phyloP scores from a whole-genome alignment of 192 early-diverging fungal genomes.

The Coemansia sp. region DNA sequence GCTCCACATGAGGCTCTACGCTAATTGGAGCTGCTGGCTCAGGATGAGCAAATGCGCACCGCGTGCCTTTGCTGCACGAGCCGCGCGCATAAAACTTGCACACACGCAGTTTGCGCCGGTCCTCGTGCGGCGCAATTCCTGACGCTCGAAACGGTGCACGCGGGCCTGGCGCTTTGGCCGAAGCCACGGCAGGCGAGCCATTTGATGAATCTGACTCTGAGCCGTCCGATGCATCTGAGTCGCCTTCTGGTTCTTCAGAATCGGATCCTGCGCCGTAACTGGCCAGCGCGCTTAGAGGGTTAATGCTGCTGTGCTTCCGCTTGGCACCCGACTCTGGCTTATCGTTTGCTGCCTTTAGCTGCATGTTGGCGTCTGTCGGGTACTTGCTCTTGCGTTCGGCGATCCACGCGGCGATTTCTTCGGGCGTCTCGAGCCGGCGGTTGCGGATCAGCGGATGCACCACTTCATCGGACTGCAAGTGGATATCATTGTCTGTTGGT shows the following conservation, averaged over 20 bases:
- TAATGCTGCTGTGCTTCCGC: constrained; percentile 13
- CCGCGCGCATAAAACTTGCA: constrained; percentile 40
- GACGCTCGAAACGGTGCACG: constrained; percentile 28
- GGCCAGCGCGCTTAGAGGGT: constrained; percentile 24
- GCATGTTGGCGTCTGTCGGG: constrained; percentile 71
- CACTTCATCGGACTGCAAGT: neutral
- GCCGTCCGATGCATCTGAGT: constrained; percentile 3
- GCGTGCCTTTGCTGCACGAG: constrained; percentile 20
- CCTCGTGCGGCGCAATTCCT: constrained; percentile 26
- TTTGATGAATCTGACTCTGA: neutral
- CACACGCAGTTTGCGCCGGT: constrained; percentile 35
- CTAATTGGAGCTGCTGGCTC: constrained; percentile 5
- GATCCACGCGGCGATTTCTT: constrained; percentile 83
- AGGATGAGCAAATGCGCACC: constrained; percentile 37
- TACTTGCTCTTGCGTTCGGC: constrained; percentile 75
- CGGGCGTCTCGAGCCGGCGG: constrained; percentile 59
- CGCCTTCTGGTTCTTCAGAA: constrained; percentile 1
- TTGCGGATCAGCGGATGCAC: constrained; percentile 50
- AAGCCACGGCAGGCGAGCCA: constrained; percentile 14
- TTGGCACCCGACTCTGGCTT: constrained; percentile 6
- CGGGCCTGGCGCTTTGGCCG: constrained; percentile 13
- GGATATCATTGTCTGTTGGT: too few species aligned
- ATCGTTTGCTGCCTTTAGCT: constrained; percentile 49
- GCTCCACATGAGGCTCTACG: neutral
- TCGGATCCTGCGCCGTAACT: constrained; percentile 16